phyloP scores from a whole-genome alignment of 2,329 filamentous ascomycete species.

The Fusarium graminum region DNA sequence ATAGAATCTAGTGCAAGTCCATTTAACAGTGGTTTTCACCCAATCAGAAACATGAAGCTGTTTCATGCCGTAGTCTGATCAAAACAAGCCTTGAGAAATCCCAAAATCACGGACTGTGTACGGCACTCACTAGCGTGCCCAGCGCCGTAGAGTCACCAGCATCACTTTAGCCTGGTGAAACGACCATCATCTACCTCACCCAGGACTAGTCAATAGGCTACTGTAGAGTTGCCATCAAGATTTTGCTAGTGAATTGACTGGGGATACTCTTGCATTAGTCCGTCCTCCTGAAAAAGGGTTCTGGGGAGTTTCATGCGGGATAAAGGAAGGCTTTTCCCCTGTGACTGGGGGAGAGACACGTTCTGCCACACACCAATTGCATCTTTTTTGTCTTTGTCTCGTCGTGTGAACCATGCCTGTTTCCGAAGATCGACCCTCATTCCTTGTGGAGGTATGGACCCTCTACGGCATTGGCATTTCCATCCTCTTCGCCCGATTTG shows the following conservation, averaged over 20 bases:
- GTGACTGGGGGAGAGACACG: rapidly evolving
- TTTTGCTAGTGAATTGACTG: background rate
- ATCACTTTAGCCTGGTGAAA: slow-evolving; percentile 1
- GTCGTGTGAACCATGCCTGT: background rate
- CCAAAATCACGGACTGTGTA: background rate
- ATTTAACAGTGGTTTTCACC: no score
- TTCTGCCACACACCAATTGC: background rate
- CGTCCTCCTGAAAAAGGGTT: background rate
- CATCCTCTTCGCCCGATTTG: slow-evolving; percentile 52
- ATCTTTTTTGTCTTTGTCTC: background rate
- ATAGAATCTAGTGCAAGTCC: background rate
- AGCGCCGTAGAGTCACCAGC: background rate
- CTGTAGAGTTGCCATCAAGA: no score
- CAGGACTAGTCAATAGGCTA: background rate
- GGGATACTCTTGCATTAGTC: slow-evolving; percentile 2
- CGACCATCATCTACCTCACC: background rate
- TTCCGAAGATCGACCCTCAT: slow-evolving; percentile 20
- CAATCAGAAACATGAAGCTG: background rate
- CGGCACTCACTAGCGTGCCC: background rate
- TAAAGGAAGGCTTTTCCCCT: slow-evolving; percentile 4
- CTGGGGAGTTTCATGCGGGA: background rate
- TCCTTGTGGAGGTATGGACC: slow-evolving; percentile 51
- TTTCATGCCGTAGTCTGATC: background rate
- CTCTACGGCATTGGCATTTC: slow-evolving; percentile 52
- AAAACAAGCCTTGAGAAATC: background rate